These are phyloP conservation scores for Aspergillus nanangensis DNA, from an alignment of 495 filamentous ascomycete species.

Conservation along the genomic window DNA sequence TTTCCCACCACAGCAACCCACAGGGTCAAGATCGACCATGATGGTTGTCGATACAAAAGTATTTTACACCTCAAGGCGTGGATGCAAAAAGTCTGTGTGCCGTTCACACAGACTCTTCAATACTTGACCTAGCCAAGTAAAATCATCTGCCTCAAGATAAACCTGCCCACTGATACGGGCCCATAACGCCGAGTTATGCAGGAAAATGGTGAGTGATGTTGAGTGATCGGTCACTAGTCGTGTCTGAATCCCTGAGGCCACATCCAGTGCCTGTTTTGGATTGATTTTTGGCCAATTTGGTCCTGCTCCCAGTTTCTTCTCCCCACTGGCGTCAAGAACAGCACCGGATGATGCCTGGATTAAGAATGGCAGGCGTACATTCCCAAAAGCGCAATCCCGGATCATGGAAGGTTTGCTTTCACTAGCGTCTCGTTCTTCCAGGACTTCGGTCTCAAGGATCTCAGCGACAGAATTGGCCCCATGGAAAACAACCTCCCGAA, in stretches of 20 bases:
- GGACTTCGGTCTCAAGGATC: constrained; percentile 63
- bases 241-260: constrained; percentile 42
- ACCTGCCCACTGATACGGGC: constrained; percentile 71
- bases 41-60: too few relatives aligned
- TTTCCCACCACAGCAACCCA: too few relatives aligned
- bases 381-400: constrained; percentile 54
- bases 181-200: constrained; percentile 60
- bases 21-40: too few relatives aligned
- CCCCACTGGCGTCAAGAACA: constrained; percentile 13
- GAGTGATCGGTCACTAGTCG: constrained; percentile 54
- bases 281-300: constrained; percentile 30
- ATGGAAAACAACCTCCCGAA: constrained; percentile 47
- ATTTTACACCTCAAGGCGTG: too few relatives aligned
- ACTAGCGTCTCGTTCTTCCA: constrained; percentile 8
- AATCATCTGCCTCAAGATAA: constrained; percentile 73
- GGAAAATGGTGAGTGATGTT: constrained; percentile 64
- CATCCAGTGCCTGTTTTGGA: constrained; percentile 22
- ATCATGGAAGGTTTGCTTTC: constrained; percentile 48
- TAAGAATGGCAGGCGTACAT: constrained; percentile 59
- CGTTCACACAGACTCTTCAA: constrained; percentile 54
- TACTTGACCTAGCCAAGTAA: constrained; percentile 60
- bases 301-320: background rate
- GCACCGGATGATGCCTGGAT: too few relatives aligned
- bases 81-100: too few relatives aligned
- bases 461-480: constrained; percentile 56